These are phyloP conservation scores for Sarcomyxa edulis DNA, from an alignment of 768 basidiomycete species.

Conservation along the genomic window DNA sequence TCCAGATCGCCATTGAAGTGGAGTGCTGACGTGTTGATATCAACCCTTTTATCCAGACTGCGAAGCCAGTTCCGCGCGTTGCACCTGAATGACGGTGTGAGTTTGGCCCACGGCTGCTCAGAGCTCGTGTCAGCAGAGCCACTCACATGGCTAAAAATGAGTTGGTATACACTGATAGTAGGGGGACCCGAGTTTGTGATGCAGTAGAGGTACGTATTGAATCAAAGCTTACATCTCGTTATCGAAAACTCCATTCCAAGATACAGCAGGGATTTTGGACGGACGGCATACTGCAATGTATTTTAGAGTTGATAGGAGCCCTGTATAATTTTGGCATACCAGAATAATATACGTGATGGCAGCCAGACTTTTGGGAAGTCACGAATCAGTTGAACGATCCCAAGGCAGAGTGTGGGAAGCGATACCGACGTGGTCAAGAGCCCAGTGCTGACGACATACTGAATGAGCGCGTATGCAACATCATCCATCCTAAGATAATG, in stretches of 20 bases:
- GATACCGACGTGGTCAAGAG: constrained; percentile 6
- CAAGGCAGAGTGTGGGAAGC: not conserved
- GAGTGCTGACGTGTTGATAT: too few relatives aligned
- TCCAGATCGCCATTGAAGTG: too few relatives aligned
- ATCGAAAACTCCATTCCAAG: constrained; percentile 6
- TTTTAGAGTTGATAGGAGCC: not conserved
- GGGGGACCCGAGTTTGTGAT: too few relatives aligned
- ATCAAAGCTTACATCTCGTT: constrained; percentile 3
- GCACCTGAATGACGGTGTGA: constrained; percentile 5
- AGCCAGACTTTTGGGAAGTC: constrained; percentile 1
- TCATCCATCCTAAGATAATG: constrained; percentile 1
- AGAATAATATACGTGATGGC: constrained; percentile 6
- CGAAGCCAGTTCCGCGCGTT: constrained; percentile 6
- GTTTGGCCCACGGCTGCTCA: not conserved
- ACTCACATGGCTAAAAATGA: constrained; percentile 5
- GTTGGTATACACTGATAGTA: constrained; percentile 5
- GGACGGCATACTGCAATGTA: constrained; percentile 1
- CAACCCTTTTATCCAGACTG: too few relatives aligned
- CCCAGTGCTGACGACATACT: constrained; percentile 7
- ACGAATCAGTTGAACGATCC: not conserved
- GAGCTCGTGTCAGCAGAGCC: not conserved
- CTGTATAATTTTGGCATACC: not conserved
- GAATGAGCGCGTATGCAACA: constrained; percentile 1
- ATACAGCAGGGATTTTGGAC: constrained; percentile 6
- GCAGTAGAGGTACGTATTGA: not conserved